A percentile compares a stretch with the other conserved stretches of the same genome.
These are phyloP conservation scores for Tuber brumale DNA, from an alignment of 495 filamentous ascomycete genomes.

Conservation along the genomic window DNA sequence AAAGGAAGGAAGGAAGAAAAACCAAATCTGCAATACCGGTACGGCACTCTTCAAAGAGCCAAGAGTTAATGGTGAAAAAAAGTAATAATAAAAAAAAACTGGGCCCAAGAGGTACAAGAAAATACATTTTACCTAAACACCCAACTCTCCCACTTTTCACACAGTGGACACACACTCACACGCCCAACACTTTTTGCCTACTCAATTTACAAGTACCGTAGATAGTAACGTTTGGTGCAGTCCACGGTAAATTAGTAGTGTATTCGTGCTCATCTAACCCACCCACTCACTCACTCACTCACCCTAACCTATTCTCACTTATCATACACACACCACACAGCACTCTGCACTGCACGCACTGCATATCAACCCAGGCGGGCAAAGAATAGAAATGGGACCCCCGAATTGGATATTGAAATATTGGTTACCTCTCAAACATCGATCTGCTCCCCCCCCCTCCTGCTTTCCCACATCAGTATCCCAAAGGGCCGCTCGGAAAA, in stretches of 20 bases:
- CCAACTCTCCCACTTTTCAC: background rate
- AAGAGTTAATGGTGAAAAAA: conserved; percentile 11
- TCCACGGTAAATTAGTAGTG: background rate
- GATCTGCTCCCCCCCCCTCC: background rate
- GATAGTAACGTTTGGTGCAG: conserved; percentile 10
- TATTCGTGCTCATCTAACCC: background rate
- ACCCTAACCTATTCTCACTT: background rate
- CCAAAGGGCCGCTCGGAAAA: background rate
- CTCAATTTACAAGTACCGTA: conserved; percentile 18
- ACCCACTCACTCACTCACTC: background rate
- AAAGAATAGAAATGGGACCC: background rate
- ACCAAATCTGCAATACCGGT: background rate
- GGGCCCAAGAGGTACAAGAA: conserved; percentile 28
- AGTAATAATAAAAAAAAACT: conserved; percentile 13
- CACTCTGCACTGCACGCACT: conserved; percentile 5
- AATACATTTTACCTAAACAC: conserved; percentile 14
- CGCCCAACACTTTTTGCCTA: conserved; percentile 17
- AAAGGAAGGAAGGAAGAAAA: background rate
- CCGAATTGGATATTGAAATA: conserved; percentile 5
- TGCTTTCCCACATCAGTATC: background rate
- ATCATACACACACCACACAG: background rate
- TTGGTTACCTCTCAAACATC: conserved; percentile 3
- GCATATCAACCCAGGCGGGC: conserved; percentile 6
- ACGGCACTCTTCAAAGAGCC: conserved; percentile 10
- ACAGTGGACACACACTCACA: conserved; percentile 13